phyloP scores from a whole-genome alignment of 2,329 filamentous ascomycete species.

The Trichoderma endophyticum region DNA sequence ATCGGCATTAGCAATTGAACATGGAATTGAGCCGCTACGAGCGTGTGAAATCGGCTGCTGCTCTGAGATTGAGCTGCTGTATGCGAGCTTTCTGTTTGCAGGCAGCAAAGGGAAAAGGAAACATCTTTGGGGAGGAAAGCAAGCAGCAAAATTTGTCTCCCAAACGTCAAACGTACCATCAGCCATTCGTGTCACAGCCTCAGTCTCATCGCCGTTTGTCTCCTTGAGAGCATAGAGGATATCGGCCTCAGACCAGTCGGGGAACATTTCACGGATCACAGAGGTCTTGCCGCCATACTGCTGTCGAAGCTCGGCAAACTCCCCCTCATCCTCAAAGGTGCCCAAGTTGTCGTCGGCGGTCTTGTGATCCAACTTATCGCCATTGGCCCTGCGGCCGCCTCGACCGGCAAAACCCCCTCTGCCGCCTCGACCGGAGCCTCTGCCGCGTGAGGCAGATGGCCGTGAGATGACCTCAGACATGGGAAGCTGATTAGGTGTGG shows the following conservation, averaged over 20 bases:
- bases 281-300: constrained; percentile 76
- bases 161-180: constrained; percentile 54
- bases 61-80: constrained; percentile 19
- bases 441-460: constrained; percentile 78
- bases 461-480: constrained; percentile 96
- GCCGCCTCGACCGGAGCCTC: constrained; percentile 85
- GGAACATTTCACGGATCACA: constrained; percentile 88
- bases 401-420: constrained; percentile 71
- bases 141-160: background rate
- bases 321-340: constrained; percentile 75
- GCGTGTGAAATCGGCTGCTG: background rate
- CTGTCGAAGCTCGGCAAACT: constrained; percentile 89
- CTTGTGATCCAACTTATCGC: constrained; percentile 59
- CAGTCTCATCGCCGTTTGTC: constrained; percentile 72
- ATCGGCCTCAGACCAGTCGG: constrained; percentile 93
- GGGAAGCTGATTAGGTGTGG: constrained; percentile 44
- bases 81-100: constrained; percentile 23
- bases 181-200: constrained; percentile 73
- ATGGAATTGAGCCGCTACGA: background rate
- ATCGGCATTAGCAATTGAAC: constrained; percentile 20
- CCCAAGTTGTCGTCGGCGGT: constrained; percentile 55
- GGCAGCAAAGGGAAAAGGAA: background rate
- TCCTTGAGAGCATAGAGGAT: constrained; percentile 91
- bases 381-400: constrained; percentile 72
- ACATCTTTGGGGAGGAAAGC: background rate